Evolutionary conservation across 371 early-diverging fungal species (phyloP).

Genomic region (Mortierella sp.): DNA sequence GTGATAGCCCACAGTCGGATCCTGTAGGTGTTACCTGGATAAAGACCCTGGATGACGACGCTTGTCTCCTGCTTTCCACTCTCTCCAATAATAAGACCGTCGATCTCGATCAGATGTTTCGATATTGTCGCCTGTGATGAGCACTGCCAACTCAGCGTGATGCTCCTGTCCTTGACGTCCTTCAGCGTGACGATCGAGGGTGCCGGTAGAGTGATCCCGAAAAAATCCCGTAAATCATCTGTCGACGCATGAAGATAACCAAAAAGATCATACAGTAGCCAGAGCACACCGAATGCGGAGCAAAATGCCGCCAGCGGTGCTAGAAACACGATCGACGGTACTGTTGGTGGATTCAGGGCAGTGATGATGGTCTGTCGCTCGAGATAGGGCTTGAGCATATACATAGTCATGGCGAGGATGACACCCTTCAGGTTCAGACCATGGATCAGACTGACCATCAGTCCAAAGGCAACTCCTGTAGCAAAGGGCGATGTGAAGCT

Average conservation of each 20-base stretch:
- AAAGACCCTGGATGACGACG: constrained; percentile 58
- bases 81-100: constrained; percentile 61
- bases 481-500: constrained; percentile 57
- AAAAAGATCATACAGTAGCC: constrained; percentile 56
- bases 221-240: constrained; percentile 56
- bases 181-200: constrained; percentile 58
- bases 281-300: constrained; percentile 58
- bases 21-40: constrained; percentile 55
- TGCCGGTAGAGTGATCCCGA: constrained; percentile 57
- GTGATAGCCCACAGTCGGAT: constrained; percentile 65
- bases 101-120: constrained; percentile 61
- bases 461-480: constrained; percentile 59
- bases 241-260: constrained; percentile 54
- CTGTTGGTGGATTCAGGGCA: constrained; percentile 44
- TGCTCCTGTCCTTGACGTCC: constrained; percentile 57
- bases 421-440: constrained; percentile 60
- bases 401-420: constrained; percentile 58
- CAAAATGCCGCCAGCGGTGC: constrained; percentile 63
- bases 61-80: constrained; percentile 58
- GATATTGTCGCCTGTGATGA: constrained; percentile 50
- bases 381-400: constrained; percentile 57
- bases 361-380: constrained; percentile 51
- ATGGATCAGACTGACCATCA: constrained; percentile 61
- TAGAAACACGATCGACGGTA: constrained; percentile 53
- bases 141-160: constrained; percentile 58